These are phyloP conservation scores for Phytophthora europaea DNA, from an alignment of 352 stramenopile genomes.

Conservation along the genomic window DNA sequence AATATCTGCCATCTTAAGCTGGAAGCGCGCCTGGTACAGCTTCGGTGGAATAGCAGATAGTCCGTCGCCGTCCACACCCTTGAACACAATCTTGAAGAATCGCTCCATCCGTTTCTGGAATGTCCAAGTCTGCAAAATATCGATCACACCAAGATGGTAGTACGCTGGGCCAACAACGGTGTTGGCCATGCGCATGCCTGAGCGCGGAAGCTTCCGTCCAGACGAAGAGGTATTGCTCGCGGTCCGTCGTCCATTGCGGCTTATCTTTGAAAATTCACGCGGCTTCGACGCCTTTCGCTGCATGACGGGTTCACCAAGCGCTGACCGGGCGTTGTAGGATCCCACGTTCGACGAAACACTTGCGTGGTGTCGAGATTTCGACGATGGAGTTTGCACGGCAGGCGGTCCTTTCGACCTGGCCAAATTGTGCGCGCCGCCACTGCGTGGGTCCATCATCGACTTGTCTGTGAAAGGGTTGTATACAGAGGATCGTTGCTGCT, in stretches of 20 bases:
- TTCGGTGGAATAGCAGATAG: slow-evolving; percentile 88
- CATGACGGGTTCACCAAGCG: slow-evolving; percentile 29
- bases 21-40: slow-evolving; percentile 89
- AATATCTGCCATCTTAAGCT: slow-evolving; percentile 90
- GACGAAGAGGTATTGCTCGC: slow-evolving; percentile 82
- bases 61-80: slow-evolving; percentile 79
- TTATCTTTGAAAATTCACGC: slow-evolving; percentile 42
- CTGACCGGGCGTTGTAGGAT: slow-evolving; percentile 25
- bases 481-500: slow-evolving; percentile 36
- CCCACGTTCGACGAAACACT: slow-evolving; percentile 68
- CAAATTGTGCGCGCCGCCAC: slow-evolving; percentile 41
- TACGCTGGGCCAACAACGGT: slow-evolving; percentile 90
- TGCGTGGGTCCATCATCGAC: slow-evolving; percentile 72
- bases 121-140: slow-evolving; percentile 94
- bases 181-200: slow-evolving; percentile 88
- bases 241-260: slow-evolving; percentile 49
- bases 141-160: slow-evolving; percentile 93
- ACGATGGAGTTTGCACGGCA: slow-evolving; percentile 31
- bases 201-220: slow-evolving; percentile 72
- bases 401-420: slow-evolving; percentile 38
- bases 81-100: slow-evolving; percentile 91
- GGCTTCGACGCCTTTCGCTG: slow-evolving; percentile 74
- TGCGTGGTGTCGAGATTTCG: slow-evolving; percentile 62
- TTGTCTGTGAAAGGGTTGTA: slow-evolving; percentile 78
- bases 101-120: slow-evolving; percentile 89